These are phyloP conservation scores for Trichoderma brevicompactum DNA, from an alignment of 2,329 filamentous ascomycete genomes.

Conservation along the genomic window DNA sequence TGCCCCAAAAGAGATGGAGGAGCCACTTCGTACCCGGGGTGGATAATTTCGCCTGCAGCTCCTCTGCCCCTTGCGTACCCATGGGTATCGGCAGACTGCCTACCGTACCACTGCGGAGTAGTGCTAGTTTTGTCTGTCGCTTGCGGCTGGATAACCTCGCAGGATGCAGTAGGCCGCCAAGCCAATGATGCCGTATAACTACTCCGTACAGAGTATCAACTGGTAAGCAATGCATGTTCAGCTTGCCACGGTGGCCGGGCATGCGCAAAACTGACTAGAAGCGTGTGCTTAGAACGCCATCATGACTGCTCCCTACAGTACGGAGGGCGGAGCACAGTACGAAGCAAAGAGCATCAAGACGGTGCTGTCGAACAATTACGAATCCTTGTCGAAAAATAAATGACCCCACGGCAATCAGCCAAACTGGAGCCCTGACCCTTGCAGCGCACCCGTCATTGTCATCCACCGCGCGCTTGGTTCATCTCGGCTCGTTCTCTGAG, in stretches of 20 bases:
- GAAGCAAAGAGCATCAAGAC: background rate
- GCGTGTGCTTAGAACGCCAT: background rate
- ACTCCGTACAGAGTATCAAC: background rate
- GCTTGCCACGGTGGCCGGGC: background rate
- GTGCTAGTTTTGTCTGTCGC: no score
- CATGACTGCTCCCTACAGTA: background rate
- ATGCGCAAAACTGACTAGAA: background rate
- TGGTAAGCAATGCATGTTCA: background rate
- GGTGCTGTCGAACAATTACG: background rate
- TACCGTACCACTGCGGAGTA: no score
- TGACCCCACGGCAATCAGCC: slow-evolving; percentile 27
- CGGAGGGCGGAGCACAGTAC: slow-evolving; percentile 1
- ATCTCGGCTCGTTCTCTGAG: slow-evolving; percentile 18
- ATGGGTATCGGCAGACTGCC: no score
- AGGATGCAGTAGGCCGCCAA: slow-evolving; percentile 5
- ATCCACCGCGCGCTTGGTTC: slow-evolving; percentile 25
- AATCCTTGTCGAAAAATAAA: slow-evolving; percentile 3
- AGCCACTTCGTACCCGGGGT: slow-evolving; percentile 16
- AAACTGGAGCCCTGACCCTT: slow-evolving; percentile 20
- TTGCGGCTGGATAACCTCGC: background rate
- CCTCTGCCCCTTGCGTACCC: no score
- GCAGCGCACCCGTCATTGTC: slow-evolving; percentile 15
- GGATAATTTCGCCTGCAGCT: slow-evolving; percentile 26
- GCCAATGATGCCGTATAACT: background rate
- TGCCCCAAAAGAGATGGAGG: background rate